phyloP scores from a whole-genome alignment of 306 rosid genomes.

The Prinsepia uniflora region DNA sequence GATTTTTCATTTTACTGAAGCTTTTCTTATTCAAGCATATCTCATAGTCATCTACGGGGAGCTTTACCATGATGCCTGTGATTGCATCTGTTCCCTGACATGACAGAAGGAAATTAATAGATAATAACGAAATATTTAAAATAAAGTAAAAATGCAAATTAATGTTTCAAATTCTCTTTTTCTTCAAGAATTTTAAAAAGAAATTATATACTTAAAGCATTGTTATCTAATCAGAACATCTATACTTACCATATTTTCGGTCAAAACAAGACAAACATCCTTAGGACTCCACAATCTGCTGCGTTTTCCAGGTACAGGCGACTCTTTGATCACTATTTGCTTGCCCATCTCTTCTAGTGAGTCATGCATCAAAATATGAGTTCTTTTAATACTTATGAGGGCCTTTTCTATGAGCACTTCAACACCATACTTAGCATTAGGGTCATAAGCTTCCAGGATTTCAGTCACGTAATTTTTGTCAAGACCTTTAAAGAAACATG shows the following conservation, averaged over 20 bases:
- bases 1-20: constrained; percentile 23
- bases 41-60: not conserved
- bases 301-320: constrained; percentile 10
- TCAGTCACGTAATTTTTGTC: too few relatives aligned
- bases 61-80: not conserved
- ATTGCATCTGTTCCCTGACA: not conserved
- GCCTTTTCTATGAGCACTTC: too few relatives aligned
- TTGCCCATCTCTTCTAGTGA: too few relatives aligned
- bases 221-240: not conserved
- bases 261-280: constrained; percentile 15
- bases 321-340: too few relatives aligned
- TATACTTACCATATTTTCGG: not conserved
- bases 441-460: too few relatives aligned
- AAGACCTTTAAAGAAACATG: too few relatives aligned
- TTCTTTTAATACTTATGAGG: too few relatives aligned
- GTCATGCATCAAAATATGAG: too few relatives aligned
- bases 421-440: too few relatives aligned
- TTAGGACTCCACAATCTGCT: constrained; percentile 32
- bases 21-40: constrained; percentile 14
- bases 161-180: too few relatives aligned
- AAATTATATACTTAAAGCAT: not conserved
- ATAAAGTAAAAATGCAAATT: not conserved
- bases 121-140: constrained; percentile 18
- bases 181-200: too few relatives aligned
- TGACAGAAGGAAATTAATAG: not conserved